These are phyloP conservation scores for Pseudocercospora crystallina DNA, from an alignment of 2,329 filamentous ascomycete genomes.

Conservation along the genomic window DNA sequence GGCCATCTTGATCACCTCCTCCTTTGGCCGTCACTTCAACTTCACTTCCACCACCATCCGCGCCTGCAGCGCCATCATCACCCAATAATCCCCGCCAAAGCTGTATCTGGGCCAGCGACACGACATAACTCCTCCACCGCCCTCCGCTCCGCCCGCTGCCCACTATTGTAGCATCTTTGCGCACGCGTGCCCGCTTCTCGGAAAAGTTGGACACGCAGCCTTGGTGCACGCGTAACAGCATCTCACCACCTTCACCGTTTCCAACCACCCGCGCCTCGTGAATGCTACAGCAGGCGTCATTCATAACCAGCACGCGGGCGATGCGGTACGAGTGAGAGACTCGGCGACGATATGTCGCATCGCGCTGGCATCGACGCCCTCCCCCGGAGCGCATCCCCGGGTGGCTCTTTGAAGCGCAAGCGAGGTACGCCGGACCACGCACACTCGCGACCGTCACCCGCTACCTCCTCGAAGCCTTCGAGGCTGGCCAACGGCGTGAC, in stretches of 20 bases:
- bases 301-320: conserved; percentile 10
- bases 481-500: conserved; percentile 15
- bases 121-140: conserved; percentile 4
- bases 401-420: conserved; percentile 32
- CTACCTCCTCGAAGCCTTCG: conserved; percentile 8
- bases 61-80: neutral
- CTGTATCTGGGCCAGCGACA: conserved; percentile 6
- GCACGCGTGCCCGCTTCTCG: conserved; percentile 8
- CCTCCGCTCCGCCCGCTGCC: neutral
- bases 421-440: conserved; percentile 17
- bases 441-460: conserved; percentile 16
- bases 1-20: neutral
- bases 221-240: conserved; percentile 1
- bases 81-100: conserved; percentile 5
- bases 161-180: neutral
- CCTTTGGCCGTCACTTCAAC: conserved; percentile 5
- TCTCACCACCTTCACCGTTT: neutral
- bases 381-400: conserved; percentile 23
- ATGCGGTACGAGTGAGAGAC: conserved; percentile 21
- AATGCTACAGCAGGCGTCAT: neutral
- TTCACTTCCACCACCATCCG: conserved; percentile 2
- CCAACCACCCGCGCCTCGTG: neutral
- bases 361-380: conserved; percentile 24
- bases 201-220: conserved; percentile 11
- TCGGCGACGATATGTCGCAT: conserved; percentile 34